phyloP scores from a whole-genome alignment of 108 stramenopile species.

The Nannochloropsis salina region DNA sequence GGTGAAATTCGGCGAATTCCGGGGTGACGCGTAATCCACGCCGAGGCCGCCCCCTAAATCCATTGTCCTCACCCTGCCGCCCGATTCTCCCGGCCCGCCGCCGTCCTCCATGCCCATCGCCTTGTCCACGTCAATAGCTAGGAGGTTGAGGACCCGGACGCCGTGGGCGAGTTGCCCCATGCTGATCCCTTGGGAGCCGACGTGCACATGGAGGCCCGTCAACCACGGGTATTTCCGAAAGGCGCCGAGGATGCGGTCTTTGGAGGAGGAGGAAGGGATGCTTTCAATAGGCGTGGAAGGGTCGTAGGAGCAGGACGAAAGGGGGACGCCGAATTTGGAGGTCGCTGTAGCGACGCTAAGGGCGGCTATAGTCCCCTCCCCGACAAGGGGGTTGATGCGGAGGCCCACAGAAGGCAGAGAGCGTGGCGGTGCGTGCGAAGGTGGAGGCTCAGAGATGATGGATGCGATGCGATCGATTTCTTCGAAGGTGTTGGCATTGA shows the following conservation, averaged over 20 bases:
- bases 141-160: slow-evolving; percentile 26
- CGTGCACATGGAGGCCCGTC: slow-evolving; percentile 45
- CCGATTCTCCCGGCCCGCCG: neutral
- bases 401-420: slow-evolving; percentile 33
- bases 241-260: slow-evolving; percentile 17
- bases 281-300: neutral
- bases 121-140: slow-evolving; percentile 39
- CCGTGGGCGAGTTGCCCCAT: slow-evolving; percentile 46
- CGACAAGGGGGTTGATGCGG: slow-evolving; percentile 49
- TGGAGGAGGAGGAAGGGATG: neutral
- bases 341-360: slow-evolving; percentile 46
- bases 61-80: slow-evolving; percentile 32
- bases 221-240: slow-evolving; percentile 47
- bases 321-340: slow-evolving; percentile 51
- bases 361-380: slow-evolving; percentile 40
- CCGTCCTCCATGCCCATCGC: neutral
- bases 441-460: neutral
- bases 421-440: no score
- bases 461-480: slow-evolving; percentile 45
- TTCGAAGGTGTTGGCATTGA: slow-evolving; percentile 51
- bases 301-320: neutral
- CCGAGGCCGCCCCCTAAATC: slow-evolving; percentile 53
- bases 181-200: slow-evolving; percentile 51
- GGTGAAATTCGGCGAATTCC: slow-evolving; percentile 33
- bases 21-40: slow-evolving; percentile 48